Evolutionary conservation across 2,329 filamentous ascomycete genomes (phyloP), one percentile per base, ranked within the genome.

Genomic region (Cladosporium phlei): DNA sequence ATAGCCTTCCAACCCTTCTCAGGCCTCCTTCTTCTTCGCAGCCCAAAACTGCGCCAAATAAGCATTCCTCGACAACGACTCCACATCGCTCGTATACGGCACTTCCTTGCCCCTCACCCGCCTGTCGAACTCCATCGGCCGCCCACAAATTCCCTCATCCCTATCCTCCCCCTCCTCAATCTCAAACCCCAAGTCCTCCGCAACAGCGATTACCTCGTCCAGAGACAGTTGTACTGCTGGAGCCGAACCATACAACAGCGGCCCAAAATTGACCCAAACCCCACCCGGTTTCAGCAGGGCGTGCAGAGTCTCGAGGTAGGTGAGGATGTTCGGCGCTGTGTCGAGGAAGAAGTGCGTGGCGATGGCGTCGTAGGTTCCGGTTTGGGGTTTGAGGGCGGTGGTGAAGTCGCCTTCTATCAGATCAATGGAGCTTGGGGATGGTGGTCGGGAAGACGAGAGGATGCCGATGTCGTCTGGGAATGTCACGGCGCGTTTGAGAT

Each of bases 321-420:
- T 79, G 42, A 96, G 83, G 29, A 95, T 65, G 62, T 96, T 96
- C 1, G 89, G 88, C 1, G 90, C 90, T 2, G 91, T 97, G 64
- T 97, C 91, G 47, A 96, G 83, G 70, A 97, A 97, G 70, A 95
- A 97, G 2, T 94, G 84, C 3, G 85, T 86, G 0, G 86, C 82
- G 2, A 96, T 86, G 1, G 83, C 88, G 58, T 95, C 84, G 64
- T 88, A 95, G 0, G 67, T 60, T 0, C 74, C 75, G 29, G 21
- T 16, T 24, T 45, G 42, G 12, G 33, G 4, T 16, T 29, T 45
- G 22, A 45, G 33, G 3, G 32, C 74, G 76, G 63, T 95, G 95
- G 2, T 88, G 68, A 22, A 88, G 17, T 57, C 52, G 14, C 53
- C 52, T 43, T 49, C 52, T 9, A 54, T 17, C 1, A 56, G 39